Evolutionary conservation across 164 flowering plant genomes (phyloP).

Genomic region (Cinnamomum chago): DNA sequence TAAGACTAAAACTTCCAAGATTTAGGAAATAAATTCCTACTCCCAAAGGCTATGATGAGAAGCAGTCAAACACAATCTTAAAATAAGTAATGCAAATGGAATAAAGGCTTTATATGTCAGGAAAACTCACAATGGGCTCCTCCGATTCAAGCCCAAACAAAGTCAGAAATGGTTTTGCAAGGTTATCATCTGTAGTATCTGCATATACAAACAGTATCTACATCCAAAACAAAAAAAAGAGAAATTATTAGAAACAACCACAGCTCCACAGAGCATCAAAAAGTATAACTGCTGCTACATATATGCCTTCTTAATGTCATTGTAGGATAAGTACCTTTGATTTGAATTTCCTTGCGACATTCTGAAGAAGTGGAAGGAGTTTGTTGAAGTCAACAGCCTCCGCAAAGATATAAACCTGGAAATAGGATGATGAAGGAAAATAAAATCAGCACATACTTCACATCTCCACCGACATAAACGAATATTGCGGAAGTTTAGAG

Average conservation of each 20-base stretch:
- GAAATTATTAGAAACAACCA: constrained; percentile 1
- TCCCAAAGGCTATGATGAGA: no score
- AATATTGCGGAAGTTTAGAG: background rate
- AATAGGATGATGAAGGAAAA: background rate
- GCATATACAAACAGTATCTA: constrained; percentile 75
- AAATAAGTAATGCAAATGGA: background rate
- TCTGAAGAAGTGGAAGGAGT: constrained; percentile 56
- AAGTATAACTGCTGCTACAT: constrained; percentile 3
- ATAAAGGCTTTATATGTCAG: background rate
- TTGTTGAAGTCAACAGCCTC: constrained; percentile 53
- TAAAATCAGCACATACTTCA: background rate
- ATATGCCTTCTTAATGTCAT: background rate
- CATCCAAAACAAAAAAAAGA: constrained; percentile 12
- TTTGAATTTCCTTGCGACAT: constrained; percentile 76
- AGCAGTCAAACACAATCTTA: no score
- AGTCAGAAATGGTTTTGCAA: constrained; percentile 87
- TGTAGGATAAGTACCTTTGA: constrained; percentile 47
- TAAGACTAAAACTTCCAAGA: no score
- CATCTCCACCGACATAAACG: no score
- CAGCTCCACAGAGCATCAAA: background rate
- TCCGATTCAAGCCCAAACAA: constrained; percentile 77
- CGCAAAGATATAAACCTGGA: constrained; percentile 74
- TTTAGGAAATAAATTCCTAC: no score
- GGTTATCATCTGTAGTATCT: constrained; percentile 75
- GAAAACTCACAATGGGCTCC: constrained; percentile 52